Percentiles rank a stretch among this genome's conserved stretches.
Evolutionary conservation across 352 stramenopile species (phyloP).

Genomic region (Pythium periplocum): DNA sequence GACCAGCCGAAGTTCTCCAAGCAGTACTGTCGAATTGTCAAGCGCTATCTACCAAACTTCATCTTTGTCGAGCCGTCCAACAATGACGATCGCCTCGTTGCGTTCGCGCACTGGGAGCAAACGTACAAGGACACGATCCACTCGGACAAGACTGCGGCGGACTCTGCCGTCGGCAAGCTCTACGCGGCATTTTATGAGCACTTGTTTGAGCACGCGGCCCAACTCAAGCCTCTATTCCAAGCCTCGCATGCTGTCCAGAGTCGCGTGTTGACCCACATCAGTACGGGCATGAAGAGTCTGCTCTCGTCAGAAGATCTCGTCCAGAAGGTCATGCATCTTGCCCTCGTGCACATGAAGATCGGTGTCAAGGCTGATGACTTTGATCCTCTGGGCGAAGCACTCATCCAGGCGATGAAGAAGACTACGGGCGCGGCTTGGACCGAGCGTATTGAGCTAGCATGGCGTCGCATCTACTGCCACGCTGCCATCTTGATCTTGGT

Average conservation of each 20-base stretch:
- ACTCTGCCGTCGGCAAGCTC: constrained; percentile 42
- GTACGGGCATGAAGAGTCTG: constrained; percentile 60
- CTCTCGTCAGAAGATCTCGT: constrained; percentile 54
- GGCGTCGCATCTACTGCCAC: constrained; percentile 62
- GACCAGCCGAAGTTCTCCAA: constrained; percentile 40
- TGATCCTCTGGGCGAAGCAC: constrained; percentile 48
- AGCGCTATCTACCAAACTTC: constrained; percentile 60
- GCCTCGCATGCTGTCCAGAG: constrained; percentile 62
- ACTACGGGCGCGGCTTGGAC: constrained; percentile 45
- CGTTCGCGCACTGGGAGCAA: constrained; percentile 59
- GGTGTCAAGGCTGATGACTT: constrained; percentile 65
- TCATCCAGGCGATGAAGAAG: constrained; percentile 55
- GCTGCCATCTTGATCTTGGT: constrained; percentile 57
- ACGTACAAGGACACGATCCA: constrained; percentile 70
- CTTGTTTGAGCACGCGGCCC: constrained; percentile 47
- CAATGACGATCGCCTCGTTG: constrained; percentile 38
- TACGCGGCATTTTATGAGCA: constrained; percentile 69
- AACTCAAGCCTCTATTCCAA: constrained; percentile 66
- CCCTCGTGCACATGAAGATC: constrained; percentile 66
- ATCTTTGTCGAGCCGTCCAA: constrained; percentile 41
- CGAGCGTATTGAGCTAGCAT: constrained; percentile 40
- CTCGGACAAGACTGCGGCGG: constrained; percentile 37
- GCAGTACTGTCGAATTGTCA: constrained; percentile 60
- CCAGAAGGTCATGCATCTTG: constrained; percentile 54
- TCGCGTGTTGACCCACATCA: constrained; percentile 64